A percentile compares a stretch with the other conserved stretches of the same genome.
phyloP scores from a whole-genome alignment of 2,329 filamentous ascomycete genomes.

The Mollisia scopiformis region DNA sequence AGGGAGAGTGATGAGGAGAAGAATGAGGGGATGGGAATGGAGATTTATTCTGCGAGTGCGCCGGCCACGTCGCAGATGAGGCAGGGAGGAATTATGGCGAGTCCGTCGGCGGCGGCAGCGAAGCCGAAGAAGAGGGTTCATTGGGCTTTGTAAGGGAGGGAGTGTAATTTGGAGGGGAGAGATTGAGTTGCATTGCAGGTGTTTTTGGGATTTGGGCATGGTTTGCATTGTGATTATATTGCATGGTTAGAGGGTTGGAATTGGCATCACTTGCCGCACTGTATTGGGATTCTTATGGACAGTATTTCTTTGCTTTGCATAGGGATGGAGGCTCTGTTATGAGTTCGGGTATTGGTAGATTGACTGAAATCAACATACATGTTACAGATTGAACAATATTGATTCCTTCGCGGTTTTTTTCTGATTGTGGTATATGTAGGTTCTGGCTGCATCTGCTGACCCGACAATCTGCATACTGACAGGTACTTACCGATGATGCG shows the following conservation, averaged over 20 bases:
- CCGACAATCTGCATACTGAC: too few species aligned
- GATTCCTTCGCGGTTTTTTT: too few species aligned
- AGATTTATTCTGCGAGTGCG: slow-evolving; percentile 20
- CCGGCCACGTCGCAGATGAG: slow-evolving; percentile 16
- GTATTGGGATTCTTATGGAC: not conserved
- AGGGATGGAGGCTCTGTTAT: not conserved
- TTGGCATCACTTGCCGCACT: not conserved
- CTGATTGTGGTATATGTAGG: too few species aligned
- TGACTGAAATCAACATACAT: not conserved
- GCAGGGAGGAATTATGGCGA: slow-evolving; percentile 14
- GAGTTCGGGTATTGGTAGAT: not conserved
- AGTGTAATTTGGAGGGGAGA: not conserved
- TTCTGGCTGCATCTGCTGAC: too few species aligned
- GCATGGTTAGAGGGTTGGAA: not conserved
- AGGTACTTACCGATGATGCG: too few species aligned
- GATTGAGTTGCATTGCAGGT: slow-evolving; percentile 2
- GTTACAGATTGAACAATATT: not conserved
- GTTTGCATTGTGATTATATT: not conserved
- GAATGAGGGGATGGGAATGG: slow-evolving; percentile 8
- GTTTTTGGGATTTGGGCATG: not conserved
- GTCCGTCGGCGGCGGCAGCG: slow-evolving; percentile 24
- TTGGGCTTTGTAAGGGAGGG: slow-evolving; percentile 30
- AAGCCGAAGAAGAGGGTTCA: slow-evolving; percentile 37
- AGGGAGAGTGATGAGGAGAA: slow-evolving; percentile 27
- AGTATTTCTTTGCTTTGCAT: not conserved